Percentiles rank a stretch among this genome's conserved stretches.
phyloP scores from a whole-genome alignment of 2,329 filamentous ascomycete genomes.

The Botrytis fabae region DNA sequence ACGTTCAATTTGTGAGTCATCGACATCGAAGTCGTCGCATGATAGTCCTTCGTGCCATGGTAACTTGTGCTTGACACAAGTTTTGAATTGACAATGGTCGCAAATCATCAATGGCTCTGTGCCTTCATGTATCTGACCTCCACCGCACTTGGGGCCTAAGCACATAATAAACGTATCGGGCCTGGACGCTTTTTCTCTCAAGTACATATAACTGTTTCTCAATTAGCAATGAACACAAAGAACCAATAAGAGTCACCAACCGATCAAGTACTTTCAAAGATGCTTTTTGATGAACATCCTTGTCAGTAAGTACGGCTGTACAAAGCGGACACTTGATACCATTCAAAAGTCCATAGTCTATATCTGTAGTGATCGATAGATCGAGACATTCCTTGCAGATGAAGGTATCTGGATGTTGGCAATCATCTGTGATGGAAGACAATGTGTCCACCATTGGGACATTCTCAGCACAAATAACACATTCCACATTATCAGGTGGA shows the following conservation, averaged over 20 bases:
- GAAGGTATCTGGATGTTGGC: not conserved
- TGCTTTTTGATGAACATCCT: not conserved
- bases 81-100: constrained; percentile 29
- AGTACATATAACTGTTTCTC: constrained; percentile 1
- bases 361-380: not conserved
- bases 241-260: not conserved
- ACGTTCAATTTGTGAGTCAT: constrained; percentile 32
- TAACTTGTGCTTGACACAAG: constrained; percentile 31
- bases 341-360: constrained; percentile 5
- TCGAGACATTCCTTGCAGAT: constrained; percentile 6
- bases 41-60: constrained; percentile 34
- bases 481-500: not conserved
- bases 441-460: too few relatives aligned
- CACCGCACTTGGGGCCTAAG: constrained; percentile 28
- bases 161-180: constrained; percentile 22
- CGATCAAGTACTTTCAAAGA: not conserved
- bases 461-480: not conserved
- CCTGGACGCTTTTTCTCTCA: constrained; percentile 5
- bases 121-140: constrained; percentile 28
- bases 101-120: constrained; percentile 32
- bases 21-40: constrained; percentile 33
- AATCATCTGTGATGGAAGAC: not conserved
- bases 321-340: constrained; percentile 18
- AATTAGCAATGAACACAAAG: not conserved
- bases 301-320: not conserved